These are phyloP conservation scores for Sequoiadendron giganteum DNA, from an alignment of 75 land plant genomes.

Conservation along the genomic window DNA sequence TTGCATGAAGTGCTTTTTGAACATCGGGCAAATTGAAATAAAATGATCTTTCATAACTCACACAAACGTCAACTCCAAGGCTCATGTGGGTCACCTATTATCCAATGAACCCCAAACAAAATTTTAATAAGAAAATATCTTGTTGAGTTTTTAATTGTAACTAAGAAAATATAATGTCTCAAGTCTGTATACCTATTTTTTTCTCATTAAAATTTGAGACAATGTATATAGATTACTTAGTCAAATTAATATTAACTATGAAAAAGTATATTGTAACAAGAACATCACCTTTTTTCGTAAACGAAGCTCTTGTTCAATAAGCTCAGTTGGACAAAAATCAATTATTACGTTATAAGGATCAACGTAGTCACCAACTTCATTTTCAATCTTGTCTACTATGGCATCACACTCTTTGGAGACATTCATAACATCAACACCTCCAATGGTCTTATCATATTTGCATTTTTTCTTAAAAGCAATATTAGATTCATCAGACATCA, in stretches of 20 bases:
- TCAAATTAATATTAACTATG: too few relatives aligned
- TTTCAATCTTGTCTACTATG: neutral
- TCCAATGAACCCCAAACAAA: too few relatives aligned
- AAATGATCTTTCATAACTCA: neutral
- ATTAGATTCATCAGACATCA: conserved; percentile 24
- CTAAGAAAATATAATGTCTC: neutral
- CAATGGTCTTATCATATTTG: conserved; percentile 10
- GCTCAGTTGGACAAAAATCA: conserved; percentile 20
- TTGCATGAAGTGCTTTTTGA: neutral
- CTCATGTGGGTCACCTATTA: neutral
- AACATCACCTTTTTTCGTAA: conserved; percentile 14
- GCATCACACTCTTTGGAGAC: conserved; percentile 10
- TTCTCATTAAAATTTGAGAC: too few relatives aligned
- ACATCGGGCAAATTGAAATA: neutral
- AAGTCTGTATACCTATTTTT: too few relatives aligned
- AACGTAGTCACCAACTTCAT: conserved; percentile 22
- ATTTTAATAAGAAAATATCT: too few relatives aligned
- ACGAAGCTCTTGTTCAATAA: conserved; percentile 21
- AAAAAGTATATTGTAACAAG: too few relatives aligned
- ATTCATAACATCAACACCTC: neutral
- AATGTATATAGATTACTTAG: neutral
- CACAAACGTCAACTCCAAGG: neutral
- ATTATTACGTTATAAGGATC: conserved; percentile 24
- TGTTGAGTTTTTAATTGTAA: too few relatives aligned
- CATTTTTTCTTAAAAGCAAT: conserved; percentile 10